Evolutionary conservation across 768 basidiomycete genomes (phyloP).

Genomic region (Dioszegia hungarica): DNA sequence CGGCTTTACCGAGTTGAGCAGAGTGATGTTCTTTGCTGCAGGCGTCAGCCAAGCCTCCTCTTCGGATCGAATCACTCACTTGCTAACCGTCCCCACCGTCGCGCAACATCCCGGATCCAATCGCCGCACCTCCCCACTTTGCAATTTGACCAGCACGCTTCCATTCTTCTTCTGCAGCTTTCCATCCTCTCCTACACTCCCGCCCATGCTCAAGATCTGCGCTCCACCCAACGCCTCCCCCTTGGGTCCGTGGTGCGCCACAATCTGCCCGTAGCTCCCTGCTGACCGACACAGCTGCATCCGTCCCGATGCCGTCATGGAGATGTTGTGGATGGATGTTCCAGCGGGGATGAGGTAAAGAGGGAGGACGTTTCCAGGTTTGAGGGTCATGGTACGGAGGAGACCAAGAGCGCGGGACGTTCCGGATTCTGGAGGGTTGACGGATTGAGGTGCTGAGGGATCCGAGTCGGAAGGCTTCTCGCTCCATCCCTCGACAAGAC

Average conservation of each 20-base stretch:
- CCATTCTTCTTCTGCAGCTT: constrained; percentile 29
- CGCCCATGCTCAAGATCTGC: constrained; percentile 35
- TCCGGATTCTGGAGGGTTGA: constrained; percentile 14
- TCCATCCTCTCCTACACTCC: constrained; percentile 20
- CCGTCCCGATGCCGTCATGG: constrained; percentile 68
- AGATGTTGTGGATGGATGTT: constrained; percentile 82
- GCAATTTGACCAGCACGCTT: constrained; percentile 61
- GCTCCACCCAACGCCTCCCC: constrained; percentile 53
- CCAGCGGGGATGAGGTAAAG: constrained; percentile 85
- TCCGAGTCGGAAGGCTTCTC: constrained; percentile 9
- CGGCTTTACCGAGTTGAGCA: constrained; percentile 82
- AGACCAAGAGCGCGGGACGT: constrained; percentile 68
- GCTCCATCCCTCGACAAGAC: constrained; percentile 58
- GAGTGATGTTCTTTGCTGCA: constrained; percentile 70
- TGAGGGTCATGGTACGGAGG: constrained; percentile 74
- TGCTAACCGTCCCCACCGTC: constrained; percentile 87
- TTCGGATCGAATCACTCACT: constrained; percentile 49
- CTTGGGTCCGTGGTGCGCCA: constrained; percentile 57
- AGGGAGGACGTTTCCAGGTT: constrained; percentile 88
- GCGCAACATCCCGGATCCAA: constrained; percentile 72
- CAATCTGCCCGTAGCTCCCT: constrained; percentile 75
- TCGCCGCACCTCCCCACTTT: constrained; percentile 87
- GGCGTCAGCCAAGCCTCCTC: not conserved
- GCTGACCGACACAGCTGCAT: constrained; percentile 84
- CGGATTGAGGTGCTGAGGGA: constrained; percentile 23